phyloP scores from a whole-genome alignment of 495 filamentous ascomycete species.

The Aspergillus asperescens region DNA sequence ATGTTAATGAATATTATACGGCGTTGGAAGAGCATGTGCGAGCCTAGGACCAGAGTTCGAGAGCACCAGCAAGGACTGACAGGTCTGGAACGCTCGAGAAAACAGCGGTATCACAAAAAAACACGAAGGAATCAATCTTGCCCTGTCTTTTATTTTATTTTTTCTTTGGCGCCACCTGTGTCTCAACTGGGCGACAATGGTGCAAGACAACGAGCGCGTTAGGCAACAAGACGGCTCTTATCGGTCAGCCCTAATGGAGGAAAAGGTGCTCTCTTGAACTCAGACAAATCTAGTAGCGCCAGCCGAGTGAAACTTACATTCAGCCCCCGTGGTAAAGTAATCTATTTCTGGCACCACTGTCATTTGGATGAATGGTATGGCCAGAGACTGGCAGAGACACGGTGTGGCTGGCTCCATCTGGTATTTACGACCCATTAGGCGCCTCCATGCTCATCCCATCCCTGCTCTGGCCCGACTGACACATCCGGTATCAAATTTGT shows the following conservation, averaged over 20 bases:
- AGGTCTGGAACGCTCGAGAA: not conserved
- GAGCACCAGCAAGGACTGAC: not conserved
- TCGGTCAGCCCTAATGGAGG: conserved; percentile 9
- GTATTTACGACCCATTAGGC: conserved; percentile 2
- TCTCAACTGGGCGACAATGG: not conserved
- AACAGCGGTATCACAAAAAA: not conserved
- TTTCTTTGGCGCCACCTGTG: not conserved
- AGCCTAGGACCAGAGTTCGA: no score
- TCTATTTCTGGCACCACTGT: not conserved
- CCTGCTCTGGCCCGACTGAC: no score
- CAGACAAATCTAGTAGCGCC: no score
- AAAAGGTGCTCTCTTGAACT: not conserved
- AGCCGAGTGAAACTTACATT: conserved; percentile 14
- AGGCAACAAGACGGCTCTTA: not conserved
- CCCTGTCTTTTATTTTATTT: not conserved
- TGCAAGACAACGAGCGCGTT: not conserved
- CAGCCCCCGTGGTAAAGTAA: conserved; percentile 6
- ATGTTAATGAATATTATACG: no score
- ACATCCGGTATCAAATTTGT: not conserved
- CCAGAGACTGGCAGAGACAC: not conserved
- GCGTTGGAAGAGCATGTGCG: no score
- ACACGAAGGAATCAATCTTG: not conserved
- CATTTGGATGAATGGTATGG: not conserved
- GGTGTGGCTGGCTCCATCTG: not conserved
- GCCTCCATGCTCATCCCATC: not conserved